Base-by-base conservation (phyloP, 208 protist genomes). In the Herpetomonas samuelpessoai region DNA sequence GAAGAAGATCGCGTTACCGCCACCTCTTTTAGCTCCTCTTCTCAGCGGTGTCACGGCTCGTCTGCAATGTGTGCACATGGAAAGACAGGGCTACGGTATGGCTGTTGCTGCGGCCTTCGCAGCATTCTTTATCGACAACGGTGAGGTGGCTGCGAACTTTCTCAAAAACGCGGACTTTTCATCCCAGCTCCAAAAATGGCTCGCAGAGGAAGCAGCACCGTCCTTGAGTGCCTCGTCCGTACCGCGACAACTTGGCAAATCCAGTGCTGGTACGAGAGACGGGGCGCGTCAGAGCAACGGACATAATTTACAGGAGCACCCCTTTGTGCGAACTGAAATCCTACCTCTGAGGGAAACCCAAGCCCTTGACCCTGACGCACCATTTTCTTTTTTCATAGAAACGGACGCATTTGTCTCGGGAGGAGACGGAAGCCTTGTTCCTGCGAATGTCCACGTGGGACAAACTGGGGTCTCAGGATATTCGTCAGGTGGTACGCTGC, bases 21-120 rank as follows among this genome's bases (percentile, higher is more conserved):
- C 39, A 52, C 57, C 51, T 19, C 55, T 77, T 25, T 39, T 84
- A 6, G 53, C 66, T 6, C 53, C 79, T 14, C 57, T 90, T 45
- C 58, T 86, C 16, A 66, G 53, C 25, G 83, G 83, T 31, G 68
- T 86, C 39, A 76, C 76, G 25, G 14, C 57, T 21, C 78, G 83
- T 12, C 68, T 82, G 29, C 62, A 78, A 18, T 75, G 71, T 24
- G 74, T 67, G 10, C 70, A 67, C 4, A 30, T 38, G 1, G 57
- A 68, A 18, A 31, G 76, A 31, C 61, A 59, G 18, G 49, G 31
- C 12, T 53, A 55, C 12, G 76, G 52, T 1, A 71, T 75, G 68
- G 64, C 65, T 0, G 76, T 71, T 7, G 70, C 76, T 16, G 76
- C 76, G 2, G 71, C 71, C 7, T 82, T 71, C 49, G 59, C 76